phyloP scores from a whole-genome alignment of 257 asterid species.

The Euphrasia confusa region DNA sequence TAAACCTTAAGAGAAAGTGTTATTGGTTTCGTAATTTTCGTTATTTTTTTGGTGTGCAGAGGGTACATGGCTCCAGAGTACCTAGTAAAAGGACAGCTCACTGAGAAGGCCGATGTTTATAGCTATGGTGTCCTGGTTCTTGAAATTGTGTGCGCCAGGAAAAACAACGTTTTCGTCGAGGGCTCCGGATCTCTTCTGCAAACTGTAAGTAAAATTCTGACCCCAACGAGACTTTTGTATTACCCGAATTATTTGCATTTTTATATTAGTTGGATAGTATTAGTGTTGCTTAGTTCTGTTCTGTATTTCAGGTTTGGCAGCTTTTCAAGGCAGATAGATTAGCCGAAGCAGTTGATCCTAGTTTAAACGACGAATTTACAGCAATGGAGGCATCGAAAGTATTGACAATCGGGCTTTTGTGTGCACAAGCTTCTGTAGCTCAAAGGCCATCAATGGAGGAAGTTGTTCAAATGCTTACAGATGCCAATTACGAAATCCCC shows the following conservation, averaged over 20 bases:
- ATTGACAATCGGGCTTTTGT: constrained; percentile 59
- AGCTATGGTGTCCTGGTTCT: constrained; percentile 86
- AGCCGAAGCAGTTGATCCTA: constrained; percentile 58
- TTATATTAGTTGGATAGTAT: background rate
- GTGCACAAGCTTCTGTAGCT: constrained; percentile 76
- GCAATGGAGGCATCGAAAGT: constrained; percentile 44
- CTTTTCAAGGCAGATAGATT: constrained; percentile 43
- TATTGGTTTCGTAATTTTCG: too few species aligned
- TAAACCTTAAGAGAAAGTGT: too few species aligned
- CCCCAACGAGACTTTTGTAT: background rate
- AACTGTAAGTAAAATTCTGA: constrained; percentile 34
- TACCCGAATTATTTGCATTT: too few species aligned
- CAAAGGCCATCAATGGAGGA: constrained; percentile 79
- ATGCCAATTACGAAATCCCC: constrained; percentile 44
- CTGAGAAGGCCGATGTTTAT: constrained; percentile 90
- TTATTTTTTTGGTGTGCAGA: constrained; percentile 33
- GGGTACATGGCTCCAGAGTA: constrained; percentile 99
- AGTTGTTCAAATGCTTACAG: constrained; percentile 62
- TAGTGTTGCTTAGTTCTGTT: constrained; percentile 4
- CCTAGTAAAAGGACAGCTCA: constrained; percentile 86
- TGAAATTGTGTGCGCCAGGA: constrained; percentile 71
- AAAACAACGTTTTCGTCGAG: constrained; percentile 59
- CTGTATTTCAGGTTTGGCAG: constrained; percentile 61
- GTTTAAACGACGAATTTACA: constrained; percentile 45
- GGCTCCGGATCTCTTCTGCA: constrained; percentile 73